Conservation (phyloP, 2,329 filamentous ascomycete species). For the Pseudogymnoascus pannorum region DNA sequence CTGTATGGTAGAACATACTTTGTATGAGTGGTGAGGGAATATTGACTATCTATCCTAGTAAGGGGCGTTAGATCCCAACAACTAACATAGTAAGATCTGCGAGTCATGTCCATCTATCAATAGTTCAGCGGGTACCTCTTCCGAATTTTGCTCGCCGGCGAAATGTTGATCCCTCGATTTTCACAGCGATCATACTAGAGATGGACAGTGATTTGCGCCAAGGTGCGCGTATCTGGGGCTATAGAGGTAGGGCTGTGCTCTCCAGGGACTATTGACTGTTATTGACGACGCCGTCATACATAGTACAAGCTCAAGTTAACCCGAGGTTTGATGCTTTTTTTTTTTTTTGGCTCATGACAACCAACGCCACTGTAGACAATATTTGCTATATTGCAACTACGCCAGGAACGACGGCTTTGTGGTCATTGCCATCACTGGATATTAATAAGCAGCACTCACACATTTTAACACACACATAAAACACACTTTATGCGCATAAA, state of each 20-base stretch:
- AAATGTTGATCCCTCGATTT: not conserved
- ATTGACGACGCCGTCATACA: not conserved
- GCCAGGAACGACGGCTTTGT: not conserved
- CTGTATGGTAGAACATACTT: not conserved
- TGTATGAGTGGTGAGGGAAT: not conserved
- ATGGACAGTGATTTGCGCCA: not conserved
- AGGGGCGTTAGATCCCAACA: not conserved
- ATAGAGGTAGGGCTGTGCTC: not conserved
- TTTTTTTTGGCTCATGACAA: not conserved
- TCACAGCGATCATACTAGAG: not conserved
- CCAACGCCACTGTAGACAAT: not conserved
- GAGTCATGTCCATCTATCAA: constrained; percentile 7
- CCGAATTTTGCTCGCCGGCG: not conserved
- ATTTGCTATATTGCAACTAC: not conserved
- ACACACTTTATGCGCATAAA: constrained; percentile 2
- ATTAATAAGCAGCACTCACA: not conserved
- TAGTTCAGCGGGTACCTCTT: not conserved
- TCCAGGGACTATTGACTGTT: not conserved
- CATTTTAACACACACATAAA: constrained; percentile 4
- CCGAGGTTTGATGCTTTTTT: not conserved
- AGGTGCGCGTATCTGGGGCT: constrained; percentile 4
- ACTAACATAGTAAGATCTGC: not conserved
- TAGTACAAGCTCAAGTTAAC: too few species aligned
- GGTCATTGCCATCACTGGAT: not conserved
- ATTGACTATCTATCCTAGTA: not conserved